These are phyloP conservation scores for Escallonia rubra DNA, from an alignment of 129 eudicot species.

Conservation along the genomic window DNA sequence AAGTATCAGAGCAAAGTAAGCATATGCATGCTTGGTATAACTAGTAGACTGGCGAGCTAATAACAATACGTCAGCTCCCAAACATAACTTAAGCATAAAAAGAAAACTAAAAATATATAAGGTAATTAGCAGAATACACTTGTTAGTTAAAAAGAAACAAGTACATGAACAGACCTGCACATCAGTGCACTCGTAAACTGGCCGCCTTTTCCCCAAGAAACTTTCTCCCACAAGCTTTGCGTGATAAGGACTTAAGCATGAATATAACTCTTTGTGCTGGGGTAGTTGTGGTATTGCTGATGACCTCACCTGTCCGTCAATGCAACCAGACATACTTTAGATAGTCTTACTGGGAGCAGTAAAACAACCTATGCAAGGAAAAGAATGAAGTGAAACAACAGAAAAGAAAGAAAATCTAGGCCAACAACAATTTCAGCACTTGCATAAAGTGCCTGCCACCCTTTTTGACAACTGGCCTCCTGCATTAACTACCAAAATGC, in stretches of 20 bases:
- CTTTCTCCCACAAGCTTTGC: slow-evolving; percentile 94
- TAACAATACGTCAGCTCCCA: too few species aligned
- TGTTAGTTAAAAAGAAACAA: background rate
- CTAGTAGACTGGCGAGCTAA: too few species aligned
- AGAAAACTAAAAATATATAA: too few species aligned
- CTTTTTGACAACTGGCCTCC: too few species aligned
- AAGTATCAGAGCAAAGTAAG: too few species aligned
- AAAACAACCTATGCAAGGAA: background rate
- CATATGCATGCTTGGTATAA: too few species aligned
- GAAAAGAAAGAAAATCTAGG: background rate
- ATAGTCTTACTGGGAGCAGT: too few species aligned
- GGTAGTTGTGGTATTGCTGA: slow-evolving; percentile 80
- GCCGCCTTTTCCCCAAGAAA: slow-evolving; percentile 78
- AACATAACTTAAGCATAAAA: too few species aligned
- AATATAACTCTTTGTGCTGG: slow-evolving; percentile 53
- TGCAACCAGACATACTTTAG: too few species aligned
- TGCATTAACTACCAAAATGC: too few species aligned
- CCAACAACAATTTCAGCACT: background rate
- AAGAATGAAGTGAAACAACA: background rate
- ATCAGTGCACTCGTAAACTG: slow-evolving; percentile 80
- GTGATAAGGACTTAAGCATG: slow-evolving; percentile 72
- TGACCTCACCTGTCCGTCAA: slow-evolving; percentile 54
- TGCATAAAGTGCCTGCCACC: background rate
- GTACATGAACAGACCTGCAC: slow-evolving; percentile 55
- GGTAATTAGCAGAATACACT: too few species aligned